These are phyloP conservation scores for Kandelia obovata DNA, from an alignment of 345 rosid species.

Conservation along the genomic window DNA sequence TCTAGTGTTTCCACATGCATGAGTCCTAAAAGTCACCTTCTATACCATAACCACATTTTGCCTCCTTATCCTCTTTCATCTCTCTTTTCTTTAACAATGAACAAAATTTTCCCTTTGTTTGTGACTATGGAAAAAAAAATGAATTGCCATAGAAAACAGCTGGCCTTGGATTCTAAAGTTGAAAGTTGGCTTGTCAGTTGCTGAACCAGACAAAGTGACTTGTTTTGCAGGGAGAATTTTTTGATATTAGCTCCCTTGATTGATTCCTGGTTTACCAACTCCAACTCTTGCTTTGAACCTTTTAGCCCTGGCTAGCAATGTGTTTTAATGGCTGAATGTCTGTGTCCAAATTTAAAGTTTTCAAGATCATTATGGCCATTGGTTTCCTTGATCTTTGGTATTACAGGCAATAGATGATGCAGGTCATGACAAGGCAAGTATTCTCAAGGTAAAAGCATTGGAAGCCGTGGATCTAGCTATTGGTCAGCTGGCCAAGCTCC, in stretches of 20 bases:
- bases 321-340: slow-evolving; percentile 5
- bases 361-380: background rate
- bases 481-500: slow-evolving; percentile 76
- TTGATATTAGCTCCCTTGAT: background rate
- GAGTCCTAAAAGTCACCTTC: background rate
- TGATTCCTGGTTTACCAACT: background rate
- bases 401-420: slow-evolving; percentile 95
- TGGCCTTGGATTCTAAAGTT: background rate
- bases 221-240: background rate
- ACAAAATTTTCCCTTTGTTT: background rate
- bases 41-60: background rate
- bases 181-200: too few relatives aligned
- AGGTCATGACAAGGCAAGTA: slow-evolving; percentile 86
- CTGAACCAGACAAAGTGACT: too few relatives aligned
- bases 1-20: slow-evolving; percentile 2
- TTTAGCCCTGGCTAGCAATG: background rate
- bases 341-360: background rate
- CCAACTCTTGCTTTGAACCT: background rate
- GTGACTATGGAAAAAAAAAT: background rate
- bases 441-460: slow-evolving; percentile 77
- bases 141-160: background rate
- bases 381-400: slow-evolving; percentile 7
- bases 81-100: background rate
- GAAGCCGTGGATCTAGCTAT: slow-evolving; percentile 84
- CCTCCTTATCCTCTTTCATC: background rate